Percentiles rank a stretch among this genome's conserved stretches.
phyloP scores from a whole-genome alignment of 2,329 filamentous ascomycete species.

The Myrmaecium sp. region DNA sequence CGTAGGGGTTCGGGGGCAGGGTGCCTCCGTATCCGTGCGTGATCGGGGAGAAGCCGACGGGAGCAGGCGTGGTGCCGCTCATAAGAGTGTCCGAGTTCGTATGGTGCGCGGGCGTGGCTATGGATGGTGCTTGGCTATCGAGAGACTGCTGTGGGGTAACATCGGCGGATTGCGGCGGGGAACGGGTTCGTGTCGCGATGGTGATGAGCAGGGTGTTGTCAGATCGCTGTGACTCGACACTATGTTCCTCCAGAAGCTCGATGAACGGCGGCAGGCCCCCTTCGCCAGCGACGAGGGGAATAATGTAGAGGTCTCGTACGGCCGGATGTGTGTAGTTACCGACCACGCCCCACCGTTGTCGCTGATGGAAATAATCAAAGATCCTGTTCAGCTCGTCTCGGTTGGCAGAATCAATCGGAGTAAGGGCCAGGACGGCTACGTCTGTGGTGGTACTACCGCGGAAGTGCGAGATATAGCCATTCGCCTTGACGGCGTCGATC shows the following conservation, averaged over 20 bases:
- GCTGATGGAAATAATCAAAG: conserved; percentile 73
- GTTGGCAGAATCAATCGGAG: conserved; percentile 39
- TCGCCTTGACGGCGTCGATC: conserved; percentile 66
- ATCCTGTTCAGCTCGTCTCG: conserved; percentile 52
- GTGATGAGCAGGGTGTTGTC: conserved; percentile 67
- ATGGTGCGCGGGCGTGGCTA: too few species aligned
- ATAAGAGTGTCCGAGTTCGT: too few species aligned
- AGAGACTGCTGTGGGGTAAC: too few species aligned
- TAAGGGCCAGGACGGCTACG: conserved; percentile 62
- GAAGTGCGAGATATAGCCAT: conserved; percentile 78
- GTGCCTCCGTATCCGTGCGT: too few species aligned
- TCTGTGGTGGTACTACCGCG: conserved; percentile 71
- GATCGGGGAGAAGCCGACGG: too few species aligned
- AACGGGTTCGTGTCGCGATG: too few species aligned
- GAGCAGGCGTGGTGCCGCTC: too few species aligned
- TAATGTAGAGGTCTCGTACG: conserved; percentile 79
- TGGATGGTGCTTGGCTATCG: too few species aligned
- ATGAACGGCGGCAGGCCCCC: conserved; percentile 64
- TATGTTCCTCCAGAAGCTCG: conserved; percentile 71
- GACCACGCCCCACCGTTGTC: conserved; percentile 75
- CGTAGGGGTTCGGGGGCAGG: too few species aligned
- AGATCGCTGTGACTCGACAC: conserved; percentile 51
- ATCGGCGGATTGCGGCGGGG: too few species aligned
- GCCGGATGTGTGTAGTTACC: conserved; percentile 57
- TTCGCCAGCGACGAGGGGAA: conserved; percentile 62